Conservation (phyloP, 2,329 filamentous ascomycete genomes). For the Cytospora paraplurivora region DNA sequence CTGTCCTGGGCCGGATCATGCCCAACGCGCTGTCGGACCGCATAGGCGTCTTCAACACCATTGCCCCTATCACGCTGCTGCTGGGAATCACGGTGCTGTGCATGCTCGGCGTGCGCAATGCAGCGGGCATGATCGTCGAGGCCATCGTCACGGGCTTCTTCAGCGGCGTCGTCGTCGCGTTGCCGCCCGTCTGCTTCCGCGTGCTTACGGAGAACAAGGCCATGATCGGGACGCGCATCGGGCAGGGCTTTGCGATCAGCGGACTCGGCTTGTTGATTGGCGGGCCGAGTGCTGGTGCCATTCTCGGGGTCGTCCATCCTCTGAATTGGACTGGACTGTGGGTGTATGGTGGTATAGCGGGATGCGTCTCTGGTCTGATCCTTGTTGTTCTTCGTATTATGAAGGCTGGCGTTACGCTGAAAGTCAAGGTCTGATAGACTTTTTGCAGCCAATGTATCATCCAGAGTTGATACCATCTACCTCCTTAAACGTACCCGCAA, state of each 20-base stretch:
- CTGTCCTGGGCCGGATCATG: slow-evolving; percentile 42
- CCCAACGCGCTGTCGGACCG: slow-evolving; percentile 44
- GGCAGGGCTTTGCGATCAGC: slow-evolving; percentile 40
- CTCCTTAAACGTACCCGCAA: too few species aligned
- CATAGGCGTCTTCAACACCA: slow-evolving; percentile 43
- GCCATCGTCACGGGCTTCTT: slow-evolving; percentile 46
- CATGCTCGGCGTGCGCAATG: slow-evolving; percentile 39
- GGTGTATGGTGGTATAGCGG: slow-evolving; percentile 31
- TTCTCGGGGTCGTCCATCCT: slow-evolving; percentile 33
- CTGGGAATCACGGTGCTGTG: slow-evolving; percentile 40
- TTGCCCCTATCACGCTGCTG: slow-evolving; percentile 36
- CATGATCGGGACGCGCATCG: slow-evolving; percentile 47
- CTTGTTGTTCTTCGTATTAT: slow-evolving; percentile 1
- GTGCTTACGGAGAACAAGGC: slow-evolving; percentile 43
- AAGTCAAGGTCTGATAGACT: background rate
- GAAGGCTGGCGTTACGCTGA: slow-evolving; percentile 4
- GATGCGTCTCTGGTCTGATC: slow-evolving; percentile 8
- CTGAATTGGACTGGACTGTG: slow-evolving; percentile 34
- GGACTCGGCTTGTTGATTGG: slow-evolving; percentile 39
- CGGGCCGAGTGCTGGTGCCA: slow-evolving; percentile 39
- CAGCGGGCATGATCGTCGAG: slow-evolving; percentile 39
- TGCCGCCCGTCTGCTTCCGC: slow-evolving; percentile 44
- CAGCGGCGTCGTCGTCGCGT: slow-evolving; percentile 45
- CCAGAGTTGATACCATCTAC: too few species aligned
- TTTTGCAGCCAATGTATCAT: too few species aligned